Percentiles rank a stretch among this genome's conserved stretches.
Conservation (phyloP, 208 protist species). For the Endotrypanum monterogeii region DNA sequence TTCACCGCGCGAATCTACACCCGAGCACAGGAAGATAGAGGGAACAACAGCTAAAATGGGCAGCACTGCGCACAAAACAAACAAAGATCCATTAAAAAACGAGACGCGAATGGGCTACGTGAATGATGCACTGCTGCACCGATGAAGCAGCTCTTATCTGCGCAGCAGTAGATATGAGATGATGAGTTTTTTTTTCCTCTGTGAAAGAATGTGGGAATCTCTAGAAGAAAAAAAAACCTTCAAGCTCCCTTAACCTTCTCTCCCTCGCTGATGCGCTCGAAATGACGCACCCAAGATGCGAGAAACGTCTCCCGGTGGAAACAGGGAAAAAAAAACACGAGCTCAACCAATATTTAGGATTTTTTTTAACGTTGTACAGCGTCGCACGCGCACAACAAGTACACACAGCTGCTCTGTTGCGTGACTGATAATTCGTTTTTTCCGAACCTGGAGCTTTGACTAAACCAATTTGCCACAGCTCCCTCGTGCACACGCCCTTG, state of each 20-base stretch:
- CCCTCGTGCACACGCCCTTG: background rate
- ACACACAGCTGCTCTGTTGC: background rate
- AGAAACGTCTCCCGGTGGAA: background rate
- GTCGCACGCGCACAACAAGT: background rate
- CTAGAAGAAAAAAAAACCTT: background rate
- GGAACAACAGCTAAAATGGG: background rate
- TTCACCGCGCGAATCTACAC: background rate
- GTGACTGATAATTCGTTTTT: background rate
- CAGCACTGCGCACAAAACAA: background rate
- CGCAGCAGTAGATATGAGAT: background rate
- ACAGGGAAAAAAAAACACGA: too few species aligned
- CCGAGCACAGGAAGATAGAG: background rate
- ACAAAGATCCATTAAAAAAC: background rate
- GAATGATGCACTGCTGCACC: background rate
- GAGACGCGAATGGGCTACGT: background rate
- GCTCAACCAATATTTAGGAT: background rate
- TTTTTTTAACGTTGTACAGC: background rate
- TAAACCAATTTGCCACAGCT: background rate
- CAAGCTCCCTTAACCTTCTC: background rate
- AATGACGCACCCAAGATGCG: conserved; percentile 1
- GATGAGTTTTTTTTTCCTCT: too few species aligned
- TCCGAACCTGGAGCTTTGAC: background rate
- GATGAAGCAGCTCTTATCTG: background rate
- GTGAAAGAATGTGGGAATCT: too few species aligned
- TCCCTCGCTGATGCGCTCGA: background rate